These are phyloP conservation scores for Rhizopogon vulgaris DNA, from an alignment of 768 basidiomycete species.

Conservation along the genomic window DNA sequence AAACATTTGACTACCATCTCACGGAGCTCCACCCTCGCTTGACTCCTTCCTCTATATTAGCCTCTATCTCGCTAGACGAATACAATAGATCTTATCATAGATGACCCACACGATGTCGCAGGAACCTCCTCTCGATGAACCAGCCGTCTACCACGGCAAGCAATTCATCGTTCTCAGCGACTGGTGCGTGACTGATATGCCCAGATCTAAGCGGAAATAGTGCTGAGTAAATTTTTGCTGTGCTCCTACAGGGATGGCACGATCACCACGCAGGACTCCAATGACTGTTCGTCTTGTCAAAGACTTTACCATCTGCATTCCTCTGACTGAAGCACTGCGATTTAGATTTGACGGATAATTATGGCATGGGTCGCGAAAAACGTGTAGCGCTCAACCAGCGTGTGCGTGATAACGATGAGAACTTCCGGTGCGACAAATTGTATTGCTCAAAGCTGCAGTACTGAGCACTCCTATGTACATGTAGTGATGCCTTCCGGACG, in stretches of 20 bases:
- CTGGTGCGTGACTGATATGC: conserved; percentile 52
- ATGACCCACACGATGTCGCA: conserved; percentile 22
- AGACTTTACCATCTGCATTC: not conserved
- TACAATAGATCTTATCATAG: not conserved
- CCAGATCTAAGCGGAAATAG: not conserved
- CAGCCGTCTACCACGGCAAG: conserved; percentile 77
- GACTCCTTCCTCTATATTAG: not conserved
- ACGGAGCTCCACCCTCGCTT: not conserved
- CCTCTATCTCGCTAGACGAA: not conserved
- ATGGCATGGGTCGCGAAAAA: conserved; percentile 76
- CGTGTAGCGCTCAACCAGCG: conserved; percentile 70
- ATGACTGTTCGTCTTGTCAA: conserved; percentile 63
- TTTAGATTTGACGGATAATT: conserved; percentile 81
- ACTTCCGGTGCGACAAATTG: conserved; percentile 52
- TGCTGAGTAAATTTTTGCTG: not conserved
- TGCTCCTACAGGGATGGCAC: conserved; percentile 70
- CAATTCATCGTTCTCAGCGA: conserved; percentile 85
- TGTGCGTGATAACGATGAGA: conserved; percentile 57
- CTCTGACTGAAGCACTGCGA: not conserved
- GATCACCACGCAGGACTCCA: conserved; percentile 88
- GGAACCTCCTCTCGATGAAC: conserved; percentile 72
- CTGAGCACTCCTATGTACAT: conserved; percentile 12
- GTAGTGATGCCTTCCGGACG: conserved; percentile 79
- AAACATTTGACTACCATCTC: not conserved
- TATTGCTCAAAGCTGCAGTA: conserved; percentile 13